Evolutionary conservation across 805 yeast species (phyloP), one percentile per base, ranked within the genome.

Genomic region (Ogataea nakhonphanomensis): DNA sequence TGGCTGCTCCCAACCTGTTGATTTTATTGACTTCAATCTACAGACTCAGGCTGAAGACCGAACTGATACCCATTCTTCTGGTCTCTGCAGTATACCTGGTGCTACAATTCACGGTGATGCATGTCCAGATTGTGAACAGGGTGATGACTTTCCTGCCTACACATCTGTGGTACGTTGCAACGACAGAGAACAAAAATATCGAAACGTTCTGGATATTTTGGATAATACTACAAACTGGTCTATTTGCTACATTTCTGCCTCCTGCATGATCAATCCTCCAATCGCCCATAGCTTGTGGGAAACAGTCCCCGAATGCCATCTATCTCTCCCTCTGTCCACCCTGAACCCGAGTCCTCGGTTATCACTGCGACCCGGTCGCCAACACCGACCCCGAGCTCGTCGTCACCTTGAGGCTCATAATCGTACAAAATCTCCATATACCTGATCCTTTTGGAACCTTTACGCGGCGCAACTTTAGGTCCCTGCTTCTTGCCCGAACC

Each of bases 251-350:
- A n/a, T 90, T 86, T 56, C 67, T 90, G 30, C 98, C 97, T 2
- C 98, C 98, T 4, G 98, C 98, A n/a, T 88, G 59, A 58, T 32
- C 33, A 40, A 6, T 44, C 44, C 43, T 46, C 34, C 37, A 49
- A 26, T 48, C 63, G 65, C 37, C 79, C 81, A 59, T 90, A 90
- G 45, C 84, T 70, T 0, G 93, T 80, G 5, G 98, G 98, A 61
- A 86, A 81, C 40, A 84, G 58, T 1, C 95, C 95, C 13, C 65
- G 67, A 7, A 46, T 48, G 0, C 91, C 93, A 47, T 78, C 68
- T 6, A 83, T 44, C 57, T 85, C 91, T 9, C 97, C 98, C 50
- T 81, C 84, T 2, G 97, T 90, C 99, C 99, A 93, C 0, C 99
- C 99, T 28, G 74, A 74, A 8, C 88, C 90, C 49, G 83, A 85